phyloP scores from a whole-genome alignment of 176 grass and related monocot species.

The Melocanna baccifera region DNA sequence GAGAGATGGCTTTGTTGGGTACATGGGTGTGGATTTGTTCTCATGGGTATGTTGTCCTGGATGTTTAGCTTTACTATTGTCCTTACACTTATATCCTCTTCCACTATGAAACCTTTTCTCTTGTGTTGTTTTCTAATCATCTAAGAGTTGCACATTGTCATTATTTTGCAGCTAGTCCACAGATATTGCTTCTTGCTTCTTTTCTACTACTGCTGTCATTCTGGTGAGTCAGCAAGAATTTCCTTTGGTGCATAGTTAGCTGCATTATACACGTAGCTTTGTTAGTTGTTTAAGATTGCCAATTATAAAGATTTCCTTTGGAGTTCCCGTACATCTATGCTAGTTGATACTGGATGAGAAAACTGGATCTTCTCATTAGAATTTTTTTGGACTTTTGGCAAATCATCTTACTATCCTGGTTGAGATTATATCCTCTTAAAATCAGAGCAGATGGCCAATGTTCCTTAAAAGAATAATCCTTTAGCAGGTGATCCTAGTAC shows the following conservation, averaged over 20 bases:
- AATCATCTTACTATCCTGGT: neutral
- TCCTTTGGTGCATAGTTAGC: conserved; percentile 9
- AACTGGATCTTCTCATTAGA: neutral
- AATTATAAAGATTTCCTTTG: conserved; percentile 11
- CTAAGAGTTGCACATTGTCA: conserved; percentile 35
- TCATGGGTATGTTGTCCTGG: conserved; percentile 77
- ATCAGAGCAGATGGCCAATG: neutral
- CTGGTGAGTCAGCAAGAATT: conserved; percentile 52
- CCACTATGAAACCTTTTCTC: neutral
- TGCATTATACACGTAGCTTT: conserved; percentile 19
- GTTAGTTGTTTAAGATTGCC: neutral
- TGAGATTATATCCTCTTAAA: neutral
- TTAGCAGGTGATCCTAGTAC: neutral
- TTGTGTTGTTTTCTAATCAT: conserved; percentile 23
- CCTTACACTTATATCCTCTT: conserved; percentile 28
- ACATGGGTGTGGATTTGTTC: conserved; percentile 88
- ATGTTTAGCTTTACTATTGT: conserved; percentile 33
- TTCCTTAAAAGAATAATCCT: neutral
- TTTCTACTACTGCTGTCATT: conserved; percentile 87
- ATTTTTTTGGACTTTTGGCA: neutral
- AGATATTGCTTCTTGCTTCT: conserved; percentile 87
- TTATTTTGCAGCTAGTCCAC: conserved; percentile 74
- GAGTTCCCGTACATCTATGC: neutral
- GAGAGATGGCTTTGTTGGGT: conserved; percentile 87
- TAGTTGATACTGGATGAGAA: neutral